Evolutionary conservation across 2,329 filamentous ascomycete species (phyloP).

Genomic region (Hypoxylon sp.): DNA sequence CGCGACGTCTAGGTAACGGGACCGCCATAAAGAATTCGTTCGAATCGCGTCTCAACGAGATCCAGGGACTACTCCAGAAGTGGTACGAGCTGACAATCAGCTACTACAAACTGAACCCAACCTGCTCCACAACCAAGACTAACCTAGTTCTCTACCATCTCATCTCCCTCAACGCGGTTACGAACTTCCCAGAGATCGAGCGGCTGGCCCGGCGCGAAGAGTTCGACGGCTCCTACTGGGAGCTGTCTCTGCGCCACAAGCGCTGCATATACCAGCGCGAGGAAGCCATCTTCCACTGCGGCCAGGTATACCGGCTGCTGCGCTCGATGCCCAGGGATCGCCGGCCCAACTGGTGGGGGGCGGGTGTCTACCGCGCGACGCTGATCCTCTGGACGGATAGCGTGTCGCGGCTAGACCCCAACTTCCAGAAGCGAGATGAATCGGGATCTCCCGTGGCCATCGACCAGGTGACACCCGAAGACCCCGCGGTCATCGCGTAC

Average conservation of each 20-base stretch:
- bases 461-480: slow-evolving; percentile 60
- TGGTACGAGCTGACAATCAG: slow-evolving; percentile 77
- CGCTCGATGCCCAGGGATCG: slow-evolving; percentile 71
- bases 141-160: slow-evolving; percentile 80
- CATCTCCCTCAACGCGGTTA: slow-evolving; percentile 77
- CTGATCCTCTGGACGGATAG: slow-evolving; percentile 76
- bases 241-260: slow-evolving; percentile 70
- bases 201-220: slow-evolving; percentile 74
- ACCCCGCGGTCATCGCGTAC: slow-evolving; percentile 57
- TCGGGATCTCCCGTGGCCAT: slow-evolving; percentile 53
- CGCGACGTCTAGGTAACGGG: slow-evolving; percentile 59
- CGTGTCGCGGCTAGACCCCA: slow-evolving; percentile 65
- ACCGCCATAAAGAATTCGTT: slow-evolving; percentile 73
- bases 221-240: slow-evolving; percentile 70
- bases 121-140: slow-evolving; percentile 73
- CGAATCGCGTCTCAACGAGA: slow-evolving; percentile 73
- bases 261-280: slow-evolving; percentile 75
- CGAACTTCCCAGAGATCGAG: slow-evolving; percentile 78
- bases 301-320: slow-evolving; percentile 75
- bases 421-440: slow-evolving; percentile 54
- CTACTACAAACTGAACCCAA: slow-evolving; percentile 68
- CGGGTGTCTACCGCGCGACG: slow-evolving; percentile 76
- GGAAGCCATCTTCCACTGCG: slow-evolving; percentile 76
- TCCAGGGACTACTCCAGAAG: slow-evolving; percentile 73
- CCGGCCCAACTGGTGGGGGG: slow-evolving; percentile 80